Base-by-base conservation (phyloP, 345 rosid genomes). In the Moricandia arvensis region DNA sequence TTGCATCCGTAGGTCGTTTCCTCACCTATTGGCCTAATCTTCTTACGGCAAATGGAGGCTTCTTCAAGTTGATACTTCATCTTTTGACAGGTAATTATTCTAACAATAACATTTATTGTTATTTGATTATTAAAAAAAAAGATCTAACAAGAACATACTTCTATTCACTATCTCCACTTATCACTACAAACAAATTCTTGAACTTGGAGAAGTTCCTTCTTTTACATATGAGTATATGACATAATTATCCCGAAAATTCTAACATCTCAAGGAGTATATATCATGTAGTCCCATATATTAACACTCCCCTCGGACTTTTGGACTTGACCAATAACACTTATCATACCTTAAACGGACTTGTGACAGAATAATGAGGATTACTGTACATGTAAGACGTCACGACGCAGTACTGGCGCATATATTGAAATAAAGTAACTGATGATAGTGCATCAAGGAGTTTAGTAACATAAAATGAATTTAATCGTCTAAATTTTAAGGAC, bases 11-110 rank as follows among this genome's bases (percentile, higher is more conserved):
- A 1, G 80, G 80, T 21, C 33, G 63, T 59, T 4, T 65, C 0
- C 43, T 77, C 47, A 77, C 76, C 8, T 65, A 58, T 65, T 77
- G 33, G 33, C 80, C 47, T 4, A 77, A 77, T 59, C 76, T 77
- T 71, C 34, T 65, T 26, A 37, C 12, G 5, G 69, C 17, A 7
- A 77, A 77, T 71, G 80, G 68, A 45, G 76, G 80, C 62, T 71
- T 77, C 76, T 59, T 77, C 72, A 77, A 71, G 9, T 58, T 64
- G 61, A 47, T 71, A 71, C 12, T 77, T n/a, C 0, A 77, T 33
- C 57, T 77, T 54, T 16, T 77, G 33, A 58, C 76, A 43, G 76
- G 80, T 77, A 12, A 26, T 24, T 45, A 26, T 4, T 71, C 11
- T 55, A 53, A 49, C 47, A 2, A 12, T 53, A 30, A 10, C 43